Conservation (phyloP, 2,329 filamentous ascomycete genomes). For the Ophiostoma ulmi region DNA sequence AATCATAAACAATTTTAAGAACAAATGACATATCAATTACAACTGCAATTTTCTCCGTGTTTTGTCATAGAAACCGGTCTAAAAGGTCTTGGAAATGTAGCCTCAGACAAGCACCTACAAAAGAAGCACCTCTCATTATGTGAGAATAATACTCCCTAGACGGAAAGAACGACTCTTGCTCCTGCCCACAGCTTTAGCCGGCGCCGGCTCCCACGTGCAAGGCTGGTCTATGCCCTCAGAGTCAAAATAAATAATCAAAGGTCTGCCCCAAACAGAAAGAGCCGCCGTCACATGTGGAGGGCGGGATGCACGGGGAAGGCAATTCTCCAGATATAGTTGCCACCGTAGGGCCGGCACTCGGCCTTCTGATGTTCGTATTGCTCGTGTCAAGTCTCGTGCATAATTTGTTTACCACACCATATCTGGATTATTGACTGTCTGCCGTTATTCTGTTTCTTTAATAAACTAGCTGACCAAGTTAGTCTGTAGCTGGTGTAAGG, state of each 20-base stretch:
- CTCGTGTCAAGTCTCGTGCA: not conserved
- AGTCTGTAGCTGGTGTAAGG: not conserved
- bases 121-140: not conserved
- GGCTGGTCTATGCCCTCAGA: not conserved
- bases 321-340: not conserved
- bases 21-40: not conserved
- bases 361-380: not conserved
- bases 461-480: not conserved
- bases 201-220: constrained; percentile 3
- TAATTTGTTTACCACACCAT: not conserved
- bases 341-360: not conserved
- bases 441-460: not conserved
- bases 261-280: not conserved
- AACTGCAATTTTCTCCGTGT: not conserved
- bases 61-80: not conserved
- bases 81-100: not conserved
- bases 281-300: constrained; percentile 9
- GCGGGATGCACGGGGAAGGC: not conserved
- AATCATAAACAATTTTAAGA: too few relatives aligned
- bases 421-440: not conserved
- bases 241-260: not conserved
- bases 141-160: not conserved
- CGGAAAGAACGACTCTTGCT: not conserved
- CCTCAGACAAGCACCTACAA: not conserved
- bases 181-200: not conserved